Conservation (phyloP, 2,329 filamentous ascomycete species). For the Colletotrichum australisinense region DNA sequence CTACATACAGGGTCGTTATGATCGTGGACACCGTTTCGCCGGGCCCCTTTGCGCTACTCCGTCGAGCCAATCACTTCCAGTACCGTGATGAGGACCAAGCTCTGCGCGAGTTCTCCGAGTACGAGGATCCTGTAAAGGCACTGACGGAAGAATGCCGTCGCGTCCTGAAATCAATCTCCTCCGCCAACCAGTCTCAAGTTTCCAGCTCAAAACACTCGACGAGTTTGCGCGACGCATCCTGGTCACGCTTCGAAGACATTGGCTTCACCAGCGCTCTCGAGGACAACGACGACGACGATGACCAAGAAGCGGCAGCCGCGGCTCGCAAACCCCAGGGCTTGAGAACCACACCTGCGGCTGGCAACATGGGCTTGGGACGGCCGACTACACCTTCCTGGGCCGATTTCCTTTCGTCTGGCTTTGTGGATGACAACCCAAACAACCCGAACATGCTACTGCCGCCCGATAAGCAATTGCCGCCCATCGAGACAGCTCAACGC, state of each 20-base stretch:
- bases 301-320: conserved; percentile 57
- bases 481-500: conserved; percentile 77
- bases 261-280: conserved; percentile 85
- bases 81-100: conserved; percentile 89
- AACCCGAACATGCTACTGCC: conserved; percentile 81
- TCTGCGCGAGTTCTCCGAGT: conserved; percentile 87
- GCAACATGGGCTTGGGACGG: conserved; percentile 74
- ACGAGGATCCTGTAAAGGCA: conserved; percentile 87
- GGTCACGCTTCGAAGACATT: conserved; percentile 96
- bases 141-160: conserved; percentile 94
- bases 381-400: conserved; percentile 98
- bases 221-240: conserved; percentile 85
- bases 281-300: conserved; percentile 75
- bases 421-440: conserved; percentile 79
- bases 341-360: conserved; percentile 74
- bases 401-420: conserved; percentile 95
- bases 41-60: conserved; percentile 90
- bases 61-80: conserved; percentile 93
- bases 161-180: conserved; percentile 89
- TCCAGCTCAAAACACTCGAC: conserved; percentile 78
- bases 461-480: conserved; percentile 90
- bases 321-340: conserved; percentile 62
- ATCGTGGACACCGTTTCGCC: conserved; percentile 95
- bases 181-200: conserved; percentile 85
- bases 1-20: conserved; percentile 93